Base-by-base conservation (phyloP, 352 stramenopile species). In the Pythium folliculosum region DNA sequence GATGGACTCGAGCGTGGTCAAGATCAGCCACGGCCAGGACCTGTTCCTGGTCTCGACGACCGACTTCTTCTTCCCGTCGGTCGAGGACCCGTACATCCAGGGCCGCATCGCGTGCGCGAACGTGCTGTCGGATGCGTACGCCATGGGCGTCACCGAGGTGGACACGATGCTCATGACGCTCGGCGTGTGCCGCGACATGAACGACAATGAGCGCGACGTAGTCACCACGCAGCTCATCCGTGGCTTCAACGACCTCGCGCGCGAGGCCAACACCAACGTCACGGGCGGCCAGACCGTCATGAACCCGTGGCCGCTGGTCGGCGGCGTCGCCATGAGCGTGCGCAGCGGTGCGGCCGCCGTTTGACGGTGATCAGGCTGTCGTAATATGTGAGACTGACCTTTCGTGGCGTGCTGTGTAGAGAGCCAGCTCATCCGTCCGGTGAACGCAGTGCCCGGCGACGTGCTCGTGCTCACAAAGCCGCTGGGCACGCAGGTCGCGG, bases 81-180 rank as follows among this genome's bases (percentile, higher is more conserved):
- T 98, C 51, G 92, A 98, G 72, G 94, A 97, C 62, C 95, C 95
- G 1, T 98, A 98, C 71, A 76, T 94, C 23, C 84, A 93, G 75
- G 95, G 95, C 59, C 78, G 95, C 60, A 98, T 98, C 75, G 95
- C 92, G 32, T 97, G 91, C 25, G 92, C 91, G 57, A 98, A 98
- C 69, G 95, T 98, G 38, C 78, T 98, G 49, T 97, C 89, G 51
- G 95, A 98, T 76, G 87, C 94, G 55, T 98, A 98, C 75, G 93
- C 95, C 30, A 97, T 98, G 84, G 95, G 95, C 56, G 89, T 98
- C 21, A 96, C 91, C 8, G 83, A 98, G 43, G 91, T 97, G 62
- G 95, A 98, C 77, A 98, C 95, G 65, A 94, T 98, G 73, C 80
- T 98, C 55, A 98, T 98, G 95, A 90, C 97, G 43, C 82, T 98